Evolutionary conservation across 176 grass and related monocot genomes (phyloP), one percentile per base, ranked within the genome.

Genomic region (Oryza brachyantha): DNA sequence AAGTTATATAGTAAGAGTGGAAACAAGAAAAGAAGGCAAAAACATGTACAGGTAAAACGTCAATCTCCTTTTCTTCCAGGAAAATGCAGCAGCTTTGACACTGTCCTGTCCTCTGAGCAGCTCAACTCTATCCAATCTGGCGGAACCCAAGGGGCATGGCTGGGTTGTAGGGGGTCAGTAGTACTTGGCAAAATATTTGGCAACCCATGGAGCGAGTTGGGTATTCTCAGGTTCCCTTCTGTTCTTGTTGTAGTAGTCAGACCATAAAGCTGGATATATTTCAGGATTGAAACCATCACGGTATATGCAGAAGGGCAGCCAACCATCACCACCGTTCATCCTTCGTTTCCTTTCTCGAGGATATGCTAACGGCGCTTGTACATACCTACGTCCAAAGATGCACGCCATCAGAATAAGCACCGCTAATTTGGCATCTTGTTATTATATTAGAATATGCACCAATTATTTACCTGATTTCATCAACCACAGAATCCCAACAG

Each of bases 241-340:
- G 77, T 90, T 92, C 58, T 84, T 79, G 60, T 91, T 90, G 68
- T 97, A 97, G 82, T 94, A 97, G 43, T 88, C 87, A 21, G 92
- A 94, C 95, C 95, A 97, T 70, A 90, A 76, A 43, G 89, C 86
- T 19, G 85, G 95, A 46, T 82, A 86, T 86, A 94, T 84, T 85
- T 87, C 86, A 68, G 85, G 81, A 16, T 79, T 89, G 74, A 92
- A 90, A 76, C 85, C 95, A 0, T 97, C 87, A 42, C 89, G 72
- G 66, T 94, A 97, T 68, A 97, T 72, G 71, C 95, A 97, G 65
- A 97, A 97, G 29, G 95, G 95, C 36, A 97, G 55, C 95, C 89
- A 97, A 7, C 91, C 83, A 70, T 86, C 85, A 3, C 87, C 89
- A 3, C 89, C 73, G 4, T 88, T 94, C 85, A 94, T 89, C 74